Base-by-base conservation (phyloP, 2,329 filamentous ascomycete species). In the Exophiala dermatitidis region DNA sequence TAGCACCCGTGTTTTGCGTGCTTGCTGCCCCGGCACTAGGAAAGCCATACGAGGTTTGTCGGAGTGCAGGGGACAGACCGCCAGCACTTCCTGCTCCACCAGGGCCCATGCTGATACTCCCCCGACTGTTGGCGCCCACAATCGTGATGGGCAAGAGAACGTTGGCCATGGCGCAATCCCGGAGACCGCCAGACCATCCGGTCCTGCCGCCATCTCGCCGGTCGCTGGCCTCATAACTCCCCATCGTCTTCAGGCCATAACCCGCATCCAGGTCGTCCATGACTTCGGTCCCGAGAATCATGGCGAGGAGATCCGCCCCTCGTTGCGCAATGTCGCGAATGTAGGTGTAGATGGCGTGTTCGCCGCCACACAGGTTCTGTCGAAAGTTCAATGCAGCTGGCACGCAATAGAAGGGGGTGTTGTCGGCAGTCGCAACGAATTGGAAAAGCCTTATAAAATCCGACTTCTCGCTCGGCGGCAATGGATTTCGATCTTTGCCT, bases 371-470 rank as follows among this genome's bases (percentile, higher is more conserved):
- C 8, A 81, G 75, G 42, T 83, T 74, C 29, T 76, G 65, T 1
- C 90, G 80, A 79, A 86, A 96, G 44, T 77, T 71, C 28, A 95
- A 73, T 0, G 85, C 83, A 5, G 86, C 82, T 5, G 82, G 80
- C 10, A 93, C 76, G 64, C 84, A 89, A 1, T 89, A 72, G 59
- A 84, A 91, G 0, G 87, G 80, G 3, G 80, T 74, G 56, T 80
- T 83, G 63, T 96, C 90, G 3, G 83, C 68, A 0, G 90, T 94
- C 7, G 86, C 88, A 2, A 85, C 77, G 58, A 84, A 91, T 63
- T 89, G 81, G 64, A 95, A 95, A 41, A 83, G 82, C 8, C 67
- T 71, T 10, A 88, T 78, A 59, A 87, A 95, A 0, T 68, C 65
- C 5, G 78, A 77, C 62, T 84, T 84, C 3, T 62, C 45, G 4